phyloP scores from a whole-genome alignment of 2,329 filamentous ascomycete species.

The Xylaria sp. region DNA sequence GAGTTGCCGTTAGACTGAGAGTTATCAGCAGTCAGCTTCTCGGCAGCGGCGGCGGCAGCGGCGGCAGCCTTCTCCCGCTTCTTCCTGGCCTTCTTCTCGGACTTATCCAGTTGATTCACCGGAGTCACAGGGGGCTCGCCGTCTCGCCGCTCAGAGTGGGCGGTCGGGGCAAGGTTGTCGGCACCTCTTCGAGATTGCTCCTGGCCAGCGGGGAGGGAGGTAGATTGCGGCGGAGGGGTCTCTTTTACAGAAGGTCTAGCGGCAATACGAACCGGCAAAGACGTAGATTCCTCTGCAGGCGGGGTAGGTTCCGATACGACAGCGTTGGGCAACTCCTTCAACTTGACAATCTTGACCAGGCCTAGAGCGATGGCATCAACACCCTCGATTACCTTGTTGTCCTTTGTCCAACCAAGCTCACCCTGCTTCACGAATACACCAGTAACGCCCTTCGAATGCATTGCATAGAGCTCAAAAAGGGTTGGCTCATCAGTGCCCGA shows the following conservation, averaged over 20 bases:
- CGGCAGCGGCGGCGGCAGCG: conserved; percentile 48
- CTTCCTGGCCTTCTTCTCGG: conserved; percentile 38
- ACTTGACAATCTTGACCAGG: conserved; percentile 72
- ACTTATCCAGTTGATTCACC: conserved; percentile 36
- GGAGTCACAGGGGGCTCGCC: conserved; percentile 31
- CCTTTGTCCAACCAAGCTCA: conserved; percentile 88
- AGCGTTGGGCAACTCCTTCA: conserved; percentile 57
- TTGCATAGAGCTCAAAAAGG: conserved; percentile 92
- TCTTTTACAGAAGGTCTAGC: conserved; percentile 30
- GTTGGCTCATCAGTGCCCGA: conserved; percentile 69
- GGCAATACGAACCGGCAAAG: conserved; percentile 33
- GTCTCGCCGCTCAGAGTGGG: conserved; percentile 36
- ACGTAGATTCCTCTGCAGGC: conserved; percentile 45
- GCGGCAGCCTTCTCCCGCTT: conserved; percentile 59
- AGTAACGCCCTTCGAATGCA: conserved; percentile 97
- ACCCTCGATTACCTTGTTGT: conserved; percentile 82
- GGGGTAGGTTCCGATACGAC: conserved; percentile 48
- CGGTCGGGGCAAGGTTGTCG: conserved; percentile 24
- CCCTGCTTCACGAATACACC: conserved; percentile 83
- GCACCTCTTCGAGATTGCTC: conserved; percentile 31
- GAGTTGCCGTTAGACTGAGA: conserved; percentile 45
- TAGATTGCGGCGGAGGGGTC: conserved; percentile 30
- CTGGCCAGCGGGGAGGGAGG: conserved; percentile 23
- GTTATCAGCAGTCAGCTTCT: conserved; percentile 44
- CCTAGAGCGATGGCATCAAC: conserved; percentile 77